Conservation (phyloP, 306 rosid species). For the Cicer bijugum region DNA sequence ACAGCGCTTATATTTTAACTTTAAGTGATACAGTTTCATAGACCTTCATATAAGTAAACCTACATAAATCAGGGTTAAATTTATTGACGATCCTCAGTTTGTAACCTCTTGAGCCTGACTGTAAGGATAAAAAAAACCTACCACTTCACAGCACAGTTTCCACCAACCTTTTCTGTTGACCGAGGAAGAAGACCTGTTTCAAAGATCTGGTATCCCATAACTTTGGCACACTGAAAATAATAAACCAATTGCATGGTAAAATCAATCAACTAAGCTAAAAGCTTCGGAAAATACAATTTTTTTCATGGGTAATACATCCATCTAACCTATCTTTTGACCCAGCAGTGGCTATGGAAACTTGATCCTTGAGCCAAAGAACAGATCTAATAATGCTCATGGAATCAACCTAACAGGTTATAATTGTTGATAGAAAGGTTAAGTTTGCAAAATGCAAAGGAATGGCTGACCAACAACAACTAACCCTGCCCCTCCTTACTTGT, state of each 20-base stretch:
- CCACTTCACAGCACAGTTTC: conserved; percentile 29
- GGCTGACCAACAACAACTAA: conserved; percentile 45
- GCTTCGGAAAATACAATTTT: conserved; percentile 13
- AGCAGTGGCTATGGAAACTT: conserved; percentile 82
- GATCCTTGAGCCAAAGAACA: conserved; percentile 86
- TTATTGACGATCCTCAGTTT: not conserved
- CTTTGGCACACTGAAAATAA: conserved; percentile 69
- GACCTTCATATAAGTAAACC: conserved; percentile 1
- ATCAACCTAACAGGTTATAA: conserved; percentile 62
- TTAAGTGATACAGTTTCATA: not conserved
- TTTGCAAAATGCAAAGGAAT: conserved; percentile 33
- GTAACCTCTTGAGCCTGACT: conserved; percentile 21
- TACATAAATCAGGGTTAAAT: conserved; percentile 13
- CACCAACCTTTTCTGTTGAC: conserved; percentile 68
- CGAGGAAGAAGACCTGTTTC: conserved; percentile 63
- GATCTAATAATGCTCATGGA: conserved; percentile 94
- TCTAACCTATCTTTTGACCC: conserved; percentile 91
- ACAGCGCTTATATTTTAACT: conserved; percentile 24
- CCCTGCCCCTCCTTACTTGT: conserved; percentile 75
- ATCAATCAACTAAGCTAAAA: conserved; percentile 10
- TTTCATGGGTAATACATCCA: conserved; percentile 7
- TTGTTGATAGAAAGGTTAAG: conserved; percentile 37
- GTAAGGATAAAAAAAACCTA: not conserved
- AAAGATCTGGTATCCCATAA: conserved; percentile 94
- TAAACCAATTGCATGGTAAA: conserved; percentile 26